Evolutionary conservation across 2,329 filamentous ascomycete genomes (phyloP).

Genomic region (Trichoderma sp.): DNA sequence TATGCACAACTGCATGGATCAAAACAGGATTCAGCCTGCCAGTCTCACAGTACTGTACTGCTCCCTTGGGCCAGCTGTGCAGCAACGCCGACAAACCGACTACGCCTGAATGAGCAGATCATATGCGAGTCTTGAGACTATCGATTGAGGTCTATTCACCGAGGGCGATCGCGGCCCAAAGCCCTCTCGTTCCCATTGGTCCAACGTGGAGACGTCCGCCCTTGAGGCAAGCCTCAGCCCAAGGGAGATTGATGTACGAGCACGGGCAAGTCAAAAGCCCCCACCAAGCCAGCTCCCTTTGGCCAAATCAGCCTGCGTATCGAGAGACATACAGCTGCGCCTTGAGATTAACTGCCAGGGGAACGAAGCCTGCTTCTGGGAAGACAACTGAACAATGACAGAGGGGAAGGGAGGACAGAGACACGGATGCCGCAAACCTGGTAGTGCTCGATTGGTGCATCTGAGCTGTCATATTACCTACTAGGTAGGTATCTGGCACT

Average conservation of each 20-base stretch:
- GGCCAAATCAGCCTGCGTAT: not conserved
- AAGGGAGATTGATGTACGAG: not conserved
- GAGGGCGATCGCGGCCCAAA: not conserved
- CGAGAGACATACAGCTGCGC: not conserved
- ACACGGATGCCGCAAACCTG: not conserved
- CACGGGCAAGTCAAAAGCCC: not conserved
- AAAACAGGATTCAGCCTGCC: no score
- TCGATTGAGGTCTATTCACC: not conserved
- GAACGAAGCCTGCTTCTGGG: no score
- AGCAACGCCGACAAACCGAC: not conserved
- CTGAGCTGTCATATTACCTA: not conserved
- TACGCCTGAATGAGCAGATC: not conserved
- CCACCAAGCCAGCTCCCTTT: not conserved
- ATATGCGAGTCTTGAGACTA: constrained; percentile 13
- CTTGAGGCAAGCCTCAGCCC: not conserved
- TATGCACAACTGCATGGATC: no score
- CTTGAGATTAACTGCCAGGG: not conserved
- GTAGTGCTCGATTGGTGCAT: not conserved
- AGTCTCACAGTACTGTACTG: no score
- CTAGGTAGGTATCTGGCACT: not conserved
- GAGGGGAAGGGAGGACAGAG: not conserved
- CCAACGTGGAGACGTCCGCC: not conserved
- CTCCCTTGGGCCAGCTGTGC: no score
- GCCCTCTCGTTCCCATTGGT: not conserved
- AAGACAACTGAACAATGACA: not conserved